phyloP scores from a whole-genome alignment of 306 rosid species.

The Potentilla sterilis region DNA sequence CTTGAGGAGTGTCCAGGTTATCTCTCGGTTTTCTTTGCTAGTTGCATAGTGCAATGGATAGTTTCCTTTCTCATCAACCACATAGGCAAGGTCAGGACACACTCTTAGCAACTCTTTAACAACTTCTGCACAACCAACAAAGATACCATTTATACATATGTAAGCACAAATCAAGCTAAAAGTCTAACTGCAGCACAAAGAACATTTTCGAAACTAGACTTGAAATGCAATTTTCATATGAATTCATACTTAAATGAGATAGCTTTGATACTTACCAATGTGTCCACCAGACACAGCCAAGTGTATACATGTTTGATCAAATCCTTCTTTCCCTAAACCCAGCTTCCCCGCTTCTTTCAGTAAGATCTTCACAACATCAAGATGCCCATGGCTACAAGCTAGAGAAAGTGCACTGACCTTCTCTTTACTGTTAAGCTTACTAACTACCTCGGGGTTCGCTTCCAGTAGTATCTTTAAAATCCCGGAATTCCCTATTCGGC shows the following conservation, averaged over 20 bases:
- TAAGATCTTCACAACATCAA: conserved; percentile 42
- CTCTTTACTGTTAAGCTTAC: conserved; percentile 30
- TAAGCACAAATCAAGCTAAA: not conserved
- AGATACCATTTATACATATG: not conserved
- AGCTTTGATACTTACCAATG: conserved; percentile 34
- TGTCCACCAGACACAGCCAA: conserved; percentile 63
- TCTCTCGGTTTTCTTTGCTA: conserved; percentile 43
- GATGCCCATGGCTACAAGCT: conserved; percentile 49
- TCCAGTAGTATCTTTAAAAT: conserved; percentile 38
- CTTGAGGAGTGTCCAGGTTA: conserved; percentile 46
- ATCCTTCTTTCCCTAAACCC: conserved; percentile 27
- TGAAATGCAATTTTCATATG: not conserved
- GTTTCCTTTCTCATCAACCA: conserved; percentile 52
- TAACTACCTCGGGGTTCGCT: conserved; percentile 31
- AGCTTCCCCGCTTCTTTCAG: conserved; percentile 33
- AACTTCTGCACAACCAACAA: conserved; percentile 43
- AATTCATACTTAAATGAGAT: not conserved
- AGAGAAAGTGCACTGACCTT: conserved; percentile 35
- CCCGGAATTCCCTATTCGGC: conserved; percentile 31
- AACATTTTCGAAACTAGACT: not conserved
- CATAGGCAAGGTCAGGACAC: conserved; percentile 36
- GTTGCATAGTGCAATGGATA: conserved; percentile 54
- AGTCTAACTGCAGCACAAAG: not conserved
- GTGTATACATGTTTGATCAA: conserved; percentile 53
- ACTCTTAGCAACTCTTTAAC: conserved; percentile 51